phyloP scores from a whole-genome alignment of 106 monocot genomes.

The Allium sativum region DNA sequence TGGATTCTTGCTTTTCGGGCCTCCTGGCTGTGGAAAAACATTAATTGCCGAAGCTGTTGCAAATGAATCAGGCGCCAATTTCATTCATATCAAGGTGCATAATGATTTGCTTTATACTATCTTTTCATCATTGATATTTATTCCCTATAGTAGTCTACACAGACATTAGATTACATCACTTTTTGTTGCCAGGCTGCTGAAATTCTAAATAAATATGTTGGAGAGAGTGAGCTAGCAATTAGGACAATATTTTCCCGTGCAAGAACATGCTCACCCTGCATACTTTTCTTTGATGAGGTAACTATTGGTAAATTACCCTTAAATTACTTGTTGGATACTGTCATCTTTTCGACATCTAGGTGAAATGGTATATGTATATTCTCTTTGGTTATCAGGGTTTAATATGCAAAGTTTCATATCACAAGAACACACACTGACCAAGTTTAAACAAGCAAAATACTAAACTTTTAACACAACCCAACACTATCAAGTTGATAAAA shows the following conservation, averaged over 20 bases:
- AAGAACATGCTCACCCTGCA: constrained; percentile 82
- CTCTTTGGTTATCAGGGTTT: too few relatives aligned
- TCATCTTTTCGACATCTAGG: too few relatives aligned
- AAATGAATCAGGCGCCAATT: constrained; percentile 82
- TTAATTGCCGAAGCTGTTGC: constrained; percentile 96
- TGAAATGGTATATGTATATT: too few relatives aligned
- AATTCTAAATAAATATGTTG: constrained; percentile 87
- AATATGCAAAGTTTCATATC: too few relatives aligned
- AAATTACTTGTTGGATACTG: too few relatives aligned
- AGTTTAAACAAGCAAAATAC: too few relatives aligned
- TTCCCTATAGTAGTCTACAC: not conserved
- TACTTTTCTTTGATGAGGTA: constrained; percentile 98
- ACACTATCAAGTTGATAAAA: too few relatives aligned
- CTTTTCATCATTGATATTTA: not conserved
- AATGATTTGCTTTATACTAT: too few relatives aligned
- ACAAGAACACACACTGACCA: too few relatives aligned
- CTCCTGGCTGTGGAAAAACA: constrained; percentile 98
- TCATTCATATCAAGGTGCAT: constrained; percentile 85
- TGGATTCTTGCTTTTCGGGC: constrained; percentile 87
- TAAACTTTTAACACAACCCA: too few relatives aligned
- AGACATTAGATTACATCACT: too few relatives aligned
- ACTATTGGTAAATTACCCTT: too few relatives aligned
- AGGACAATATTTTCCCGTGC: constrained; percentile 87
- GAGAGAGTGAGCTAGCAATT: constrained; percentile 82
- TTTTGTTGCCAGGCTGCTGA: constrained; percentile 57